Base-by-base conservation (phyloP, 2,329 filamentous ascomycete species). In the Cordyceps javanica region DNA sequence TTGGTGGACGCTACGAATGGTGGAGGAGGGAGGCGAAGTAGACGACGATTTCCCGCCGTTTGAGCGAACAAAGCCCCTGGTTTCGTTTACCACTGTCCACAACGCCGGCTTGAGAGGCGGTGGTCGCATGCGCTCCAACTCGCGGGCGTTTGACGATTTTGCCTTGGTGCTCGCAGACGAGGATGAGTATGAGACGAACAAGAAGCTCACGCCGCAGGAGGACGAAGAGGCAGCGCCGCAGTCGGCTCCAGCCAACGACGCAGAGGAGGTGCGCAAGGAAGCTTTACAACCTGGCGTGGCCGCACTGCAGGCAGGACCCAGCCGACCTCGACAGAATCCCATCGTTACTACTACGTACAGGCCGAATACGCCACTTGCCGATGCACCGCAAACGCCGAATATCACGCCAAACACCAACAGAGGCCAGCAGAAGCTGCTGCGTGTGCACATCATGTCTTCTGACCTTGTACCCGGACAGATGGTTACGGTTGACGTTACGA, bases 1-100 rank as follows among this genome's bases (percentile, higher is more conserved):
- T 66, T 85, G 85, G 76, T 94, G 89, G 88, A 90, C 86, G 25
- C 73, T 95, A 57, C 82, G 89, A 41, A 91, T 95, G 85, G 89
- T 92, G 2, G 86, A 94, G 60, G 85, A 94, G 67, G 89, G 90
- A 57, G 90, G 88, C 50, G 90, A 94, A 66, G 86, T 93, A 1
- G 90, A 95, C 63, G 88, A 91, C 62, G 90, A 94, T 66, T 94
- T 94, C 62, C 89, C 89, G 32, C 86, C 90, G 0, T 77, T 94
- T 41, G 87, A 89, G 59, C 81, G 90, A 36, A 90, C 83, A 23
- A 88, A 88, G 65, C 81, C 86, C 2, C 78, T 94, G n/a, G 83
- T 82, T 6, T 85, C 90, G 21, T 94, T 93, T 65, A 90, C 89
- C 38, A 91, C 89, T 7, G 89, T 88, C 60, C 92, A 93, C 68